These are phyloP conservation scores for Mycena sanguinolenta DNA, from an alignment of 768 basidiomycete genomes.

Conservation along the genomic window DNA sequence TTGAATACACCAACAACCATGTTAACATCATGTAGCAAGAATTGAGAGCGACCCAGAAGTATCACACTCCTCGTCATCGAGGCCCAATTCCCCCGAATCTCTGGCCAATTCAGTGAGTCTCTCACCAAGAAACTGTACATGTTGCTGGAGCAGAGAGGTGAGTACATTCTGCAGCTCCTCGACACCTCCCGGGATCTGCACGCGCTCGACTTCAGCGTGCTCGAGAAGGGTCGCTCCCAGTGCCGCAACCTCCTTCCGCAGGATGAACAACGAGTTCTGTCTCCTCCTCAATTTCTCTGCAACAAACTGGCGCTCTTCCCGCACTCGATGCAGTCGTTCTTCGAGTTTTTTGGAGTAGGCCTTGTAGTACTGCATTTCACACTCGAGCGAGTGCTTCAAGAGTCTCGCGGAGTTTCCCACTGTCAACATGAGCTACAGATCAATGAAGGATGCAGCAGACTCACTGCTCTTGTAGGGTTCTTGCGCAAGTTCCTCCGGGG, in stretches of 20 bases:
- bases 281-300: background rate
- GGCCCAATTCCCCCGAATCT: too few relatives aligned
- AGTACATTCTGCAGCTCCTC: too few relatives aligned
- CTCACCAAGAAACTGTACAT: too few relatives aligned
- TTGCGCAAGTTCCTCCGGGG: background rate
- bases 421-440: background rate
- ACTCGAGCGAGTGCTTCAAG: background rate
- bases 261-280: background rate
- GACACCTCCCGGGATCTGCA: too few relatives aligned
- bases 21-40: too few relatives aligned
- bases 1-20: too few relatives aligned
- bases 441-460: background rate
- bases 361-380: constrained; percentile 8
- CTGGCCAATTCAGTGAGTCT: too few relatives aligned
- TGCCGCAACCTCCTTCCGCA: background rate
- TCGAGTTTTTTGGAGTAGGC: constrained; percentile 9
- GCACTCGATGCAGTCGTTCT: background rate
- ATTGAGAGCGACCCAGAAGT: too few relatives aligned
- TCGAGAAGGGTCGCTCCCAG: background rate
- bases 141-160: too few relatives aligned
- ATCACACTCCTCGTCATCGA: too few relatives aligned
- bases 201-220: background rate
- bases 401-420: background rate
- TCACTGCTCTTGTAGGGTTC: background rate
- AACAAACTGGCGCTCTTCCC: background rate